Evolutionary conservation across 768 basidiomycete genomes (phyloP).

Genomic region (Tulasnella sp.): DNA sequence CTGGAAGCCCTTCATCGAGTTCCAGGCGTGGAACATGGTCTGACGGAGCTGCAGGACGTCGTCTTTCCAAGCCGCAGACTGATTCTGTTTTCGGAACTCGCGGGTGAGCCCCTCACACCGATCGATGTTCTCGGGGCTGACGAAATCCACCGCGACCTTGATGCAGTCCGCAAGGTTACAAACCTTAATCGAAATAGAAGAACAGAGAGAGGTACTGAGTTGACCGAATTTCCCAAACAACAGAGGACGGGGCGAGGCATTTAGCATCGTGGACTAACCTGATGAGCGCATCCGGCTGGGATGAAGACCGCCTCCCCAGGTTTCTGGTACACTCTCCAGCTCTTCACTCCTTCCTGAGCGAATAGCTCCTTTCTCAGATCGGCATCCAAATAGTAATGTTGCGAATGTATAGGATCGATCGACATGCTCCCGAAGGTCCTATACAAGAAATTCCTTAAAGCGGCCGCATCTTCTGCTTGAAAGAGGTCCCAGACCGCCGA

Average conservation of each 20-base stretch:
- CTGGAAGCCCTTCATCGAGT: constrained; percentile 1
- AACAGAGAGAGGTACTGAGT: not conserved
- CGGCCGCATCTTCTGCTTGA: constrained; percentile 67
- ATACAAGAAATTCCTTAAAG: constrained; percentile 62
- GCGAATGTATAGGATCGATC: constrained; percentile 80
- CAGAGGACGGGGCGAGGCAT: not conserved
- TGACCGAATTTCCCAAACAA: not conserved
- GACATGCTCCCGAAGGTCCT: constrained; percentile 36
- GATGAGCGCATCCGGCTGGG: constrained; percentile 87
- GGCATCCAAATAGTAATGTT: constrained; percentile 74
- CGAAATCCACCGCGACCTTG: constrained; percentile 92
- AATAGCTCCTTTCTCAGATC: constrained; percentile 54
- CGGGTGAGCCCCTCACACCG: constrained; percentile 75
- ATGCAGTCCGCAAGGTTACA: constrained; percentile 90
- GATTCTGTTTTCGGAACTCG: constrained; percentile 87
- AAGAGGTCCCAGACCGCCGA: constrained; percentile 90
- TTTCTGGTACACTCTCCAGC: constrained; percentile 76
- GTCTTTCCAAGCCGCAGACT: constrained; percentile 82
- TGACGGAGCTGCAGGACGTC: constrained; percentile 84
- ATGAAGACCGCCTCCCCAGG: constrained; percentile 93
- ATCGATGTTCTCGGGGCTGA: constrained; percentile 82
- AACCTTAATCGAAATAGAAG: constrained; percentile 42
- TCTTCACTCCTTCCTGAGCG: constrained; percentile 56
- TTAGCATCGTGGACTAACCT: constrained; percentile 38
- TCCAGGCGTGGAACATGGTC: constrained; percentile 92